Evolutionary conservation across 2,329 filamentous ascomycete species (phyloP).

Genomic region (Aspergillaceae sp.): DNA sequence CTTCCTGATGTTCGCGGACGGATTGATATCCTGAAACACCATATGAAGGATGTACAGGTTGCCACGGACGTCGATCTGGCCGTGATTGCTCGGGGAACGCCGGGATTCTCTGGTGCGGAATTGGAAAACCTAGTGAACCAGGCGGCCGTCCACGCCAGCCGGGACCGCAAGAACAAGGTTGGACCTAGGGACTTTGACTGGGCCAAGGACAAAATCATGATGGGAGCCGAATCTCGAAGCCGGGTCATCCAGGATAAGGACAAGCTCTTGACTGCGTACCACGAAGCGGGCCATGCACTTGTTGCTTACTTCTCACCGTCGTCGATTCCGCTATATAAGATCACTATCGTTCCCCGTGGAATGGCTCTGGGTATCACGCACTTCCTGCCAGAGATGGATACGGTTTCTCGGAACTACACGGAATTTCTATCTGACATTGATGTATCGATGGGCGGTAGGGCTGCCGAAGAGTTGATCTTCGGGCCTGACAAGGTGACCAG

Average conservation of each 20-base stretch:
- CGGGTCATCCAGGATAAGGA: slow-evolving; percentile 88
- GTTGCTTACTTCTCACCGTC: slow-evolving; percentile 75
- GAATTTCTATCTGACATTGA: slow-evolving; percentile 77
- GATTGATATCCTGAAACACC: slow-evolving; percentile 85
- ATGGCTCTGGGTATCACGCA: slow-evolving; percentile 79
- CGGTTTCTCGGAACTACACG: slow-evolving; percentile 76
- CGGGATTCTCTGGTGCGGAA: slow-evolving; percentile 89
- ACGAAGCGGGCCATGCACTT: slow-evolving; percentile 91
- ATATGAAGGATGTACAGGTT: slow-evolving; percentile 83
- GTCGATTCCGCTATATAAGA: slow-evolving; percentile 80
- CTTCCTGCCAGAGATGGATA: slow-evolving; percentile 82
- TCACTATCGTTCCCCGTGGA: slow-evolving; percentile 90
- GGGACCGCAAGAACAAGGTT: slow-evolving; percentile 68
- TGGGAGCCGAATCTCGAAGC: slow-evolving; percentile 86
- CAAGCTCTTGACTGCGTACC: slow-evolving; percentile 90
- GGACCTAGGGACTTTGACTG: slow-evolving; percentile 79
- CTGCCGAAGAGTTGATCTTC: slow-evolving; percentile 82
- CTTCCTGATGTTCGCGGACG: slow-evolving; percentile 90
- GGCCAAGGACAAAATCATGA: slow-evolving; percentile 96
- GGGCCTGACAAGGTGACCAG: slow-evolving; percentile 86
- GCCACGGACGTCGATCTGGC: slow-evolving; percentile 72
- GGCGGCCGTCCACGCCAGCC: slow-evolving; percentile 88
- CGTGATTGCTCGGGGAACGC: slow-evolving; percentile 74
- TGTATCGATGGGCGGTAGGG: slow-evolving; percentile 74
- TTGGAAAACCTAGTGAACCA: slow-evolving; percentile 96